Percentiles rank a stretch among this genome's conserved stretches.
phyloP scores from a whole-genome alignment of 1,284 basidiomycete species.

The Blastosporella zonata region DNA sequence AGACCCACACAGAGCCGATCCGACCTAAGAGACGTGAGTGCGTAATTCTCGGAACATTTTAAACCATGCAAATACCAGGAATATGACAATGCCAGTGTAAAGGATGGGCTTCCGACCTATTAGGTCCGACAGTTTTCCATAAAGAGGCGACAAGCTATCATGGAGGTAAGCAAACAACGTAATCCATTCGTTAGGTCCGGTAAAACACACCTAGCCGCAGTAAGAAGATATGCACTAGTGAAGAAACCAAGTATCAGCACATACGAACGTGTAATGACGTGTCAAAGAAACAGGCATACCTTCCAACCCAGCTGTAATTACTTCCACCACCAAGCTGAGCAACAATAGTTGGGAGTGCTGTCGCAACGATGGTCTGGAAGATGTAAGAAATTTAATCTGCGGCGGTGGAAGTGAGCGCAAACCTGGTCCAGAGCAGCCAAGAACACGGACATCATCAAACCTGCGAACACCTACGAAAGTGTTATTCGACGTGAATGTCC shows the following conservation, averaged over 20 bases:
- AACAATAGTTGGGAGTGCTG: constrained; percentile 80
- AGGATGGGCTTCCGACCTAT: constrained; percentile 74
- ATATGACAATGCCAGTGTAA: constrained; percentile 63
- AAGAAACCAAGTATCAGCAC: constrained; percentile 1
- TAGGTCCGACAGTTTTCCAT: constrained; percentile 74
- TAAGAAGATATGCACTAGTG: constrained; percentile 68
- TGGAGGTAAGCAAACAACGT: constrained; percentile 1
- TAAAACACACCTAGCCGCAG: constrained; percentile 44
- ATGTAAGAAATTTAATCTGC: constrained; percentile 3
- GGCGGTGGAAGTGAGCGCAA: constrained; percentile 9
- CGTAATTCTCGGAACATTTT: neutral
- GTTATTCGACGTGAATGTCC: neutral
- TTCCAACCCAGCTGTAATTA: constrained; percentile 76
- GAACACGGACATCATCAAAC: constrained; percentile 55
- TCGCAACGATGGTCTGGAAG: constrained; percentile 69
- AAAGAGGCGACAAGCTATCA: constrained; percentile 59
- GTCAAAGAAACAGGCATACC: constrained; percentile 34
- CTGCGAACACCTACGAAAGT: constrained; percentile 44
- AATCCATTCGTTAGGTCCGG: neutral
- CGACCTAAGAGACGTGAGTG: constrained; percentile 43
- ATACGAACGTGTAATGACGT: constrained; percentile 1
- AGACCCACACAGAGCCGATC: constrained; percentile 79
- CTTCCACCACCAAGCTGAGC: constrained; percentile 63
- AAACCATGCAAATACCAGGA: constrained; percentile 50
- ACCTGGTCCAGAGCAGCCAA: constrained; percentile 61